A percentile compares a stretch with the other conserved stretches of the same genome.
These are phyloP conservation scores for Xylona heveae DNA, from an alignment of 495 filamentous ascomycete species.

Conservation along the genomic window DNA sequence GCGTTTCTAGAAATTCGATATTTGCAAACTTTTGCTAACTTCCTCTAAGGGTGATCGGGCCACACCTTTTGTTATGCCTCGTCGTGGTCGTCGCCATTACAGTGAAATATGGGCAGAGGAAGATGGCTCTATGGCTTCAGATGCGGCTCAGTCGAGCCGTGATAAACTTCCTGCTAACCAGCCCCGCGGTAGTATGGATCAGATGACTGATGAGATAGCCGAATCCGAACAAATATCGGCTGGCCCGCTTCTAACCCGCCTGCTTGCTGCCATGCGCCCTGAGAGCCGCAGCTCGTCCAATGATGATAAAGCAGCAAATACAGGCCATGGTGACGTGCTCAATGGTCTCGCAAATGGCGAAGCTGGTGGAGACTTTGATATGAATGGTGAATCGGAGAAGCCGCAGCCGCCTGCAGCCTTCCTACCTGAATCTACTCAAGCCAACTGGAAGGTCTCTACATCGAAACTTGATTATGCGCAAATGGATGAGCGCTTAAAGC, in stretches of 20 bases:
- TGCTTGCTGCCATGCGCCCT: slow-evolving; percentile 63
- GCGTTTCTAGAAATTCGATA: slow-evolving; percentile 7
- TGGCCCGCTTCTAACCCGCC: slow-evolving; percentile 64
- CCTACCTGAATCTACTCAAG: slow-evolving; percentile 47
- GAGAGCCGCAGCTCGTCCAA: slow-evolving; percentile 45
- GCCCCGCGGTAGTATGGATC: slow-evolving; percentile 61
- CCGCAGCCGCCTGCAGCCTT: slow-evolving; percentile 45
- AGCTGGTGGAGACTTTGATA: slow-evolving; percentile 25
- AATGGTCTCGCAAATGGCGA: slow-evolving; percentile 37
- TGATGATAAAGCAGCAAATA: slow-evolving; percentile 33
- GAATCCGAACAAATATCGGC: slow-evolving; percentile 84
- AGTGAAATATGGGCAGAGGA: slow-evolving; percentile 84
- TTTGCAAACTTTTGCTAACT: not conserved
- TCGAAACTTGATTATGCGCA: slow-evolving; percentile 60
- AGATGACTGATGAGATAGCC: slow-evolving; percentile 60
- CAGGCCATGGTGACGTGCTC: no score
- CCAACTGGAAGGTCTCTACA: slow-evolving; percentile 30
- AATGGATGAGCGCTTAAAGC: slow-evolving; percentile 74
- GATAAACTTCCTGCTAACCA: slow-evolving; percentile 59
- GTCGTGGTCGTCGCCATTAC: slow-evolving; percentile 68
- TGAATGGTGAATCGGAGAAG: slow-evolving; percentile 22
- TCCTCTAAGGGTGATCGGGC: slow-evolving; percentile 44
- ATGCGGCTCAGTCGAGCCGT: slow-evolving; percentile 30
- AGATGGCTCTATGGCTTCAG: slow-evolving; percentile 53
- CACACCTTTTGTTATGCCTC: slow-evolving; percentile 67